These are phyloP conservation scores for Cercophora scortea DNA, from an alignment of 495 filamentous ascomycete species.

Conservation along the genomic window DNA sequence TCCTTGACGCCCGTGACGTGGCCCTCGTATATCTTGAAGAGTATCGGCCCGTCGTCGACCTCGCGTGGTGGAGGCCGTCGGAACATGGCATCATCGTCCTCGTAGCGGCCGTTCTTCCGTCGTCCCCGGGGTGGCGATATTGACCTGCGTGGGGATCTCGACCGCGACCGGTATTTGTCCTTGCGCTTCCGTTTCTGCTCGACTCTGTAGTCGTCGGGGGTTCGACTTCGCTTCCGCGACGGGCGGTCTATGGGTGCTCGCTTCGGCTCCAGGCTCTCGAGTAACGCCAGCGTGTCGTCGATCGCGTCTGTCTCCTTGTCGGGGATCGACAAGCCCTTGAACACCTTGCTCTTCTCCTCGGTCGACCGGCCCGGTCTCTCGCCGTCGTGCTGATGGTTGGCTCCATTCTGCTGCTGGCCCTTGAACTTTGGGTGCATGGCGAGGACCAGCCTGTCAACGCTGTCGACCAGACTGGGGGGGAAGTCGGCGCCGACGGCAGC, in stretches of 20 bases:
- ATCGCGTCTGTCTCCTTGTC: conserved; percentile 68
- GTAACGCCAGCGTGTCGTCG: conserved; percentile 87
- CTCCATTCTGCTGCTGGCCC: conserved; percentile 24
- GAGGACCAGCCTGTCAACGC: conserved; percentile 77
- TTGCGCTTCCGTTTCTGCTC: conserved; percentile 39
- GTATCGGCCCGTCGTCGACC: conserved; percentile 65
- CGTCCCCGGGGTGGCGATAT: conserved; percentile 43
- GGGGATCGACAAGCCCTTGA: conserved; percentile 83
- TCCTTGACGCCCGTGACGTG: conserved; percentile 87
- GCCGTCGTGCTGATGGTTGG: conserved; percentile 36
- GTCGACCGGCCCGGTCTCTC: conserved; percentile 28
- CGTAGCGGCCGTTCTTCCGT: conserved; percentile 43
- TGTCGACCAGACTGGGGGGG: conserved; percentile 80
- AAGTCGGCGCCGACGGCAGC: conserved; percentile 78
- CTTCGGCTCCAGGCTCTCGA: conserved; percentile 80
- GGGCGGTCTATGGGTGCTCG: conserved; percentile 19
- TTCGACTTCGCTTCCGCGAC: conserved; percentile 63
- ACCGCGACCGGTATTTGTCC: conserved; percentile 37
- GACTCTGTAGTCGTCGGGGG: conserved; percentile 51
- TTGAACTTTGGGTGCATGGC: conserved; percentile 90
- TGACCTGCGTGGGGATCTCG: conserved; percentile 40
- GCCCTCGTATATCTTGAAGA: conserved; percentile 88
- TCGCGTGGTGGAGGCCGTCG: conserved; percentile 67
- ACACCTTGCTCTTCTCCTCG: conserved; percentile 67
- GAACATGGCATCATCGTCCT: conserved; percentile 61